A percentile compares a stretch with the other conserved stretches of the same genome.
Conservation (phyloP, 2,329 filamentous ascomycete genomes). For the Colletotrichum sp. region DNA sequence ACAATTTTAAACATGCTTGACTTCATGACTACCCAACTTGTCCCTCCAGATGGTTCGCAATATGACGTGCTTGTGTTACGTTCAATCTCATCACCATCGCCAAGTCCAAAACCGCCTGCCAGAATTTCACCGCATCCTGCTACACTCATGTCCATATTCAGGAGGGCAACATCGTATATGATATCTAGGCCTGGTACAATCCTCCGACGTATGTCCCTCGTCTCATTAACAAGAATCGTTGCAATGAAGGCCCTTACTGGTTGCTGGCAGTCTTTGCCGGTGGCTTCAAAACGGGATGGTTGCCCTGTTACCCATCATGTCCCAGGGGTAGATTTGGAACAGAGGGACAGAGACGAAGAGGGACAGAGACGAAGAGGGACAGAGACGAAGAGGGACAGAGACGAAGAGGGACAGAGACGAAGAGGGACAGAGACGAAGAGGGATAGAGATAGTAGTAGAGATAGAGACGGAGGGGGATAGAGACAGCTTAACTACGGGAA, state of each 20-base stretch:
- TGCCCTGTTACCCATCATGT: background rate
- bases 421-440: background rate
- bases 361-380: background rate
- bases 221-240: background rate
- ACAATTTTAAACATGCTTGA: slow-evolving; percentile 19
- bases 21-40: background rate
- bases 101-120: background rate
- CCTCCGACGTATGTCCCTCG: background rate
- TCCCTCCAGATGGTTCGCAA: background rate
- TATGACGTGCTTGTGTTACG: background rate
- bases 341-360: background rate
- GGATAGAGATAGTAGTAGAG: background rate
- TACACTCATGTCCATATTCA: background rate
- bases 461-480: background rate
- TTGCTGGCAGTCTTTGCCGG: background rate
- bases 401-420: background rate
- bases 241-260: background rate
- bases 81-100: background rate
- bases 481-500: background rate
- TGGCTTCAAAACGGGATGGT: background rate
- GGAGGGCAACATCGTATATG: background rate
- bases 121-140: background rate
- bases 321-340: background rate
- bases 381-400: background rate
- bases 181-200: background rate